These are phyloP conservation scores for Aspergillus ochraceus DNA, from an alignment of 2,329 filamentous ascomycete species.

Conservation along the genomic window DNA sequence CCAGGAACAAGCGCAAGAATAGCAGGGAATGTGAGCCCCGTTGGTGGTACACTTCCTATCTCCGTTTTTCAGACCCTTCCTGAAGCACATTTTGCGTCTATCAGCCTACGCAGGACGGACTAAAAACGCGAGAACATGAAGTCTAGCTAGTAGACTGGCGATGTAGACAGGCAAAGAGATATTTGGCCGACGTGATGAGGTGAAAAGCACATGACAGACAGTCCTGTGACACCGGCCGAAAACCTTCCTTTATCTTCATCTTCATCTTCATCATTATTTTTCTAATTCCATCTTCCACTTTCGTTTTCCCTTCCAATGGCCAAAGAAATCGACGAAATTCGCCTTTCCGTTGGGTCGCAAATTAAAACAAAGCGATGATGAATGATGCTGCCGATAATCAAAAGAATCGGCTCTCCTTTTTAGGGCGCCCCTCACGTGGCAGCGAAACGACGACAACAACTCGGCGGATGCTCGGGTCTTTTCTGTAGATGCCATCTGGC, in stretches of 20 bases:
- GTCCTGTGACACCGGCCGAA: not conserved
- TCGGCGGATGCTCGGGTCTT: conserved; percentile 1
- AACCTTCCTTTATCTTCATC: not conserved
- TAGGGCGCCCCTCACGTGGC: conserved; percentile 2
- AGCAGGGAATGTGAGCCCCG: conserved; percentile 35
- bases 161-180: not conserved
- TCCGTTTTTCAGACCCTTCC: conserved; percentile 58
- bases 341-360: no score
- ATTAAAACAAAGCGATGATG: not conserved
- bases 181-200: not conserved
- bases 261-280: not conserved
- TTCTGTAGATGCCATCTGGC: not conserved
- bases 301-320: no score
- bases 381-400: no score
- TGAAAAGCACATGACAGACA: not conserved
- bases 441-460: not conserved
- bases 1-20: conserved; percentile 49
- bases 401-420: no score
- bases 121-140: conserved; percentile 58
- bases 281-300: not conserved
- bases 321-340: no score
- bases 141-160: not conserved
- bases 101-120: conserved; percentile 55
- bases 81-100: conserved; percentile 27
- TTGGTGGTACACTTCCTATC: conserved; percentile 34